Evolutionary conservation across 2,329 filamentous ascomycete species (phyloP), one percentile per base, ranked within the genome.

Genomic region (Lojkania enalia): DNA sequence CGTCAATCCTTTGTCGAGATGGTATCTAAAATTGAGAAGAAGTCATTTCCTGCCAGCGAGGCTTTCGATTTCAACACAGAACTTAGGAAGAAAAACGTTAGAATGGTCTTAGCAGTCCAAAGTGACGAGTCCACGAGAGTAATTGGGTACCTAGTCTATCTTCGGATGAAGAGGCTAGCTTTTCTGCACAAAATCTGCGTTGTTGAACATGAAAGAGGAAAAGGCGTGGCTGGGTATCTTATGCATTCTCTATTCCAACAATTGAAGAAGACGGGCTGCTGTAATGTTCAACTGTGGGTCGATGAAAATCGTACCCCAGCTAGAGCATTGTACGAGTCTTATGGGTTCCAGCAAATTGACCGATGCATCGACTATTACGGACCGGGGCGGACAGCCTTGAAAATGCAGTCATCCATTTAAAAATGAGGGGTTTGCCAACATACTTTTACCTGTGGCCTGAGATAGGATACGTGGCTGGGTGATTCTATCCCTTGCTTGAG

Each of bases 181-280:
- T 69, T 77, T 42, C 66, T 80, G 32, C 77, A 80, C 56, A 81
- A 80, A 52, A 66, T 80, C 27, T 79, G 77, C 50, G 74, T 79
- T 12, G 60, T 72, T 20, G 71, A 74, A 55, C 52, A 64, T 31
- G 68, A 74, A 59, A 73, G 77, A 53, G 64, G 70, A 20, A 69
- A 70, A 56, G 76, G 77, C n/a, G 56, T 79, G 16, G 77, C 71
- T 32, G 68, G 62, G 49, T 64, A 66, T 57, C 61, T 80, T 46
- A 60, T 80, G 57, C 59, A 66, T 48, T 70, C 70, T 50, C 69
- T 78, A 52, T 64, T 69, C 39, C 53, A 63, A 38, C 66, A 69
- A 37, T 66, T 79, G 43, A 65, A 65, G 52, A 71, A 65, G 51
- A 72, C 74, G 59, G 75, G 74, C 39, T 78, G 75, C 57, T 66